Percentiles rank a stretch among this genome's conserved stretches.
Conservation (phyloP, 495 filamentous ascomycete species). For the Darksidea phi region DNA sequence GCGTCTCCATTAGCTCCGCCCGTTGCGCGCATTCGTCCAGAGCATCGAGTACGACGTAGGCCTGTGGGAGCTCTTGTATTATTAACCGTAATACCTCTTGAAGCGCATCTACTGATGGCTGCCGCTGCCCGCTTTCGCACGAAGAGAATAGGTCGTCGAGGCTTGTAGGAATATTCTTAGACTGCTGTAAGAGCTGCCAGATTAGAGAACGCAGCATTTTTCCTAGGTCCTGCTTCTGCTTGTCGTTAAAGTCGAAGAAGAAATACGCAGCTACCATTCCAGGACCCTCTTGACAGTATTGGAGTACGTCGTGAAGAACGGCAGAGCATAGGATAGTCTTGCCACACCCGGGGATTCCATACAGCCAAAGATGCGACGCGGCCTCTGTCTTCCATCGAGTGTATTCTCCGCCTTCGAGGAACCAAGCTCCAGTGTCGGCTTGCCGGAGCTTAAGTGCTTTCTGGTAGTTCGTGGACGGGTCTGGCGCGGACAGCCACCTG, state of each 20-base stretch:
- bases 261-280: constrained; percentile 1
- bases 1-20: constrained; percentile 6
- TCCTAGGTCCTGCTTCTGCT: constrained; percentile 9
- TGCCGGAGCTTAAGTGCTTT: background rate
- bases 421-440: background rate
- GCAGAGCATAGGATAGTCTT: constrained; percentile 4
- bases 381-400: background rate
- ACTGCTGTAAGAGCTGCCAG: constrained; percentile 8
- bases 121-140: constrained; percentile 6
- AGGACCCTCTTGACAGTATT: constrained; percentile 6
- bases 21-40: constrained; percentile 12
- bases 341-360: background rate
- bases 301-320: background rate
- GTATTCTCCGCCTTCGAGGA: background rate
- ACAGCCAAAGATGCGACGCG: background rate
- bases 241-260: constrained; percentile 14
- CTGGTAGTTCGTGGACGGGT: background rate
- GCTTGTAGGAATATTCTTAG: constrained; percentile 3
- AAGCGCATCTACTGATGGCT: constrained; percentile 7
- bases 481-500: background rate
- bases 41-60: constrained; percentile 6
- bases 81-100: background rate
- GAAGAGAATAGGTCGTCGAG: constrained; percentile 10
- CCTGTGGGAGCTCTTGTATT: constrained; percentile 3
- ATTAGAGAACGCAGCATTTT: constrained; percentile 7